These are phyloP conservation scores for Metschnikowia lochheadii DNA, from an alignment of 805 yeast genomes.

Conservation along the genomic window DNA sequence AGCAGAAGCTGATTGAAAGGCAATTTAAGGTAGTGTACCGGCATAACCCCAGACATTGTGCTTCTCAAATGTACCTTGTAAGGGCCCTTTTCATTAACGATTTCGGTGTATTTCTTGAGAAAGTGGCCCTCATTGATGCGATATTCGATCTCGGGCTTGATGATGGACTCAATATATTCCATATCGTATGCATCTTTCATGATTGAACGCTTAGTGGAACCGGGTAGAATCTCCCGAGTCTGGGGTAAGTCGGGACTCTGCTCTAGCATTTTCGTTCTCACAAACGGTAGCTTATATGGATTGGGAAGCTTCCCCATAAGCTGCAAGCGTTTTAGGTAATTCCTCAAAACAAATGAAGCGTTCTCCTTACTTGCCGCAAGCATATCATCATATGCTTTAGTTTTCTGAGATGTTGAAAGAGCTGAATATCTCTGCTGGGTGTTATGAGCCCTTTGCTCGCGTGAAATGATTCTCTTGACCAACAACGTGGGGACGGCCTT, in stretches of 20 bases:
- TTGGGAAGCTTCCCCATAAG: conserved; percentile 24
- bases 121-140: conserved; percentile 27
- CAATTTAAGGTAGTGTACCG: conserved; percentile 25
- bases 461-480: conserved; percentile 10
- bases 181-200: conserved; percentile 29
- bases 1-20: conserved; percentile 20
- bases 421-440: not conserved
- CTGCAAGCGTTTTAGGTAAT: conserved; percentile 29
- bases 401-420: not conserved
- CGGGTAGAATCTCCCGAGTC: conserved; percentile 17
- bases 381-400: conserved; percentile 14
- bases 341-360: conserved; percentile 20
- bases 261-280: conserved; percentile 12
- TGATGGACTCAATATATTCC: conserved; percentile 27
- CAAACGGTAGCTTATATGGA: conserved; percentile 31
- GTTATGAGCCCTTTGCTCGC: conserved; percentile 2
- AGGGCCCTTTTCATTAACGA: conserved; percentile 35
- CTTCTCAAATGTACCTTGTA: conserved; percentile 25
- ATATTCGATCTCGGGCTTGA: conserved; percentile 33
- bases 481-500: conserved; percentile 9
- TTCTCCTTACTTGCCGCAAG: conserved; percentile 13
- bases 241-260: conserved; percentile 12
- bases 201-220: conserved; percentile 21
- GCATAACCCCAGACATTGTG: conserved; percentile 31
- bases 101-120: conserved; percentile 17